phyloP scores from a whole-genome alignment of 176 grass and related monocot genomes.

The Poa annua region DNA sequence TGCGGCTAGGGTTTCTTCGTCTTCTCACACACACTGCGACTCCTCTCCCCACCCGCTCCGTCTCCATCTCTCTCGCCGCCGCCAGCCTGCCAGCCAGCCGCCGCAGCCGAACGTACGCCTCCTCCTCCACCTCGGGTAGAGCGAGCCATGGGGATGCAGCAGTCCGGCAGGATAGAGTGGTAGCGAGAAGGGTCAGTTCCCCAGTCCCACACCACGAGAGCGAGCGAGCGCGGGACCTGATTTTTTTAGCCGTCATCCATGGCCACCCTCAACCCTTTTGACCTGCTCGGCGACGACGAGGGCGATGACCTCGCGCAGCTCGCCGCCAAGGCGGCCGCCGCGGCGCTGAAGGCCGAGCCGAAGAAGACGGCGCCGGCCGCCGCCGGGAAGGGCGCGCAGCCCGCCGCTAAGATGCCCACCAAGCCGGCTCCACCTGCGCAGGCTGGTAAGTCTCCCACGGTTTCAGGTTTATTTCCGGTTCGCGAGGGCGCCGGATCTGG shows the following conservation, averaged over 20 bases:
- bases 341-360: constrained; percentile 62
- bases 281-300: constrained; percentile 71
- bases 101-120: constrained; percentile 4
- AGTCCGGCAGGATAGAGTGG: constrained; percentile 27
- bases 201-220: constrained; percentile 34
- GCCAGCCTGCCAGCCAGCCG: constrained; percentile 19
- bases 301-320: constrained; percentile 78
- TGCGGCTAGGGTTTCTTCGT: constrained; percentile 84
- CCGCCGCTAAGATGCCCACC: constrained; percentile 60
- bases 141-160: constrained; percentile 52
- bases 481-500: constrained; percentile 41
- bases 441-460: constrained; percentile 55
- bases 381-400: constrained; percentile 29
- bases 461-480: background rate
- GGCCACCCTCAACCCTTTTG: constrained; percentile 81
- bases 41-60: background rate
- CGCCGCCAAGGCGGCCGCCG: constrained; percentile 52
- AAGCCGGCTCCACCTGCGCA: constrained; percentile 74
- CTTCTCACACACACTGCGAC: constrained; percentile 5
- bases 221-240: constrained; percentile 17
- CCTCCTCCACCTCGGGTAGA: background rate
- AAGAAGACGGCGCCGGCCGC: constrained; percentile 47
- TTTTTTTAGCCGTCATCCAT: constrained; percentile 34
- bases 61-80: background rate
- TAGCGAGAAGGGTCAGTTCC: constrained; percentile 48